A percentile compares a stretch with the other conserved stretches of the same genome.
Evolutionary conservation across 129 eudicot species (phyloP).

Genomic region (Pittosporum tobira): DNA sequence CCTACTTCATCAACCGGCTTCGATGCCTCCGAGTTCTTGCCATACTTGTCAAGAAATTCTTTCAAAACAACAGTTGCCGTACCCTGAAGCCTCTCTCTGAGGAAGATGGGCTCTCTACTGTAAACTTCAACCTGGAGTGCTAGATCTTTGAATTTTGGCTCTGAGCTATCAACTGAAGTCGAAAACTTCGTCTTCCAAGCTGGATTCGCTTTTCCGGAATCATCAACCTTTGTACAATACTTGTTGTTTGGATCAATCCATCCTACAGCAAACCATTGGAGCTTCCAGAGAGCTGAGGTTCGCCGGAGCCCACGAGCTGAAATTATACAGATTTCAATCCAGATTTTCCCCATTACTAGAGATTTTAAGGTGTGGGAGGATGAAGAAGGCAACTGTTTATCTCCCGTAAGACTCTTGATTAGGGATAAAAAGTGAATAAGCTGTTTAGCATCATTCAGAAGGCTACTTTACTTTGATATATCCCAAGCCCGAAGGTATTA

Average conservation of each 20-base stretch:
- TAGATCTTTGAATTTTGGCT: slow-evolving; percentile 32
- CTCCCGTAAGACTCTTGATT: slow-evolving; percentile 16
- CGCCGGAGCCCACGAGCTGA: slow-evolving; percentile 75
- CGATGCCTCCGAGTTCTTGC: slow-evolving; percentile 31
- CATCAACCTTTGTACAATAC: slow-evolving; percentile 72
- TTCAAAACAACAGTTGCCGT: slow-evolving; percentile 59
- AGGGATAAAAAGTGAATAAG: slow-evolving; percentile 24
- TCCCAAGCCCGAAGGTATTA: slow-evolving; percentile 37
- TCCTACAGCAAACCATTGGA: slow-evolving; percentile 90
- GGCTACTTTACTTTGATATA: slow-evolving; percentile 59
- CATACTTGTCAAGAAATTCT: slow-evolving; percentile 65
- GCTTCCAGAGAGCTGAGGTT: slow-evolving; percentile 68
- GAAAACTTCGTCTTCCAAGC: slow-evolving; percentile 81
- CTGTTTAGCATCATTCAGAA: slow-evolving; percentile 33
- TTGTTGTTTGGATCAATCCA: slow-evolving; percentile 84
- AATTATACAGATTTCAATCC: slow-evolving; percentile 70
- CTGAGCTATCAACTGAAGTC: slow-evolving; percentile 37
- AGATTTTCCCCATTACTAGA: slow-evolving; percentile 53
- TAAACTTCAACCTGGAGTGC: slow-evolving; percentile 71
- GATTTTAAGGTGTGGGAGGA: slow-evolving; percentile 10
- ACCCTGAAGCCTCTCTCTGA: slow-evolving; percentile 64
- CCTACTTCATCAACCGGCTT: slow-evolving; percentile 73
- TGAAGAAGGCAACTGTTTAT: slow-evolving; percentile 13
- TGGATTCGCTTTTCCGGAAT: slow-evolving; percentile 77
- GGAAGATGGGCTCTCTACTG: slow-evolving; percentile 79